Percentiles rank a stretch among this genome's conserved stretches.
phyloP scores from a whole-genome alignment of 1,284 basidiomycete genomes.

The Calocybe gambosa region DNA sequence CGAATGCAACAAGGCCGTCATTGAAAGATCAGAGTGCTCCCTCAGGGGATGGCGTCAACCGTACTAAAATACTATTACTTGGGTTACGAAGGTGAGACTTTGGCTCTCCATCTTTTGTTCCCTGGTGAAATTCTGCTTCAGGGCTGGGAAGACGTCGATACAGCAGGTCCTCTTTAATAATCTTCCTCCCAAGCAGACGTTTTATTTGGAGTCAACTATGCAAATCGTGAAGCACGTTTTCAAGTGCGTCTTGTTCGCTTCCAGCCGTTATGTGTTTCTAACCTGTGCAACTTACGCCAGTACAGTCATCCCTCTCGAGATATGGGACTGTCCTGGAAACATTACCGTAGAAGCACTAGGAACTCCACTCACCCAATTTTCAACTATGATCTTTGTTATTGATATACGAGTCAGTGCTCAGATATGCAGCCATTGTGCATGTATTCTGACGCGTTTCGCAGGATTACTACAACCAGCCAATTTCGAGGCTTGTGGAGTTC shows the following conservation, averaged over 20 bases:
- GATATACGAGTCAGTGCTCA: conserved; percentile 76
- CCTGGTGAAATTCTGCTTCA: conserved; percentile 13
- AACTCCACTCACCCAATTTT: conserved; percentile 66
- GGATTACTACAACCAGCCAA: conserved; percentile 71
- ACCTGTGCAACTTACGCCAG: conserved; percentile 34
- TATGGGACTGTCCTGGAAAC: conserved; percentile 94
- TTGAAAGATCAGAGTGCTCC: conserved; percentile 23
- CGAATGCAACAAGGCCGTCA: conserved; percentile 18
- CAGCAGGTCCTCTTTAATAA: conserved; percentile 88
- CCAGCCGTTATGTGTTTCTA: neutral
- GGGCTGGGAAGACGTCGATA: conserved; percentile 92
- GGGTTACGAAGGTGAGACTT: conserved; percentile 67
- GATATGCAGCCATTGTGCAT: neutral
- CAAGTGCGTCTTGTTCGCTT: conserved; percentile 57
- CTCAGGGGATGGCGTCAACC: conserved; percentile 20
- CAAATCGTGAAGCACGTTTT: conserved; percentile 70
- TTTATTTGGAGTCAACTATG: conserved; percentile 87
- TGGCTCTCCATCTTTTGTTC: conserved; percentile 10
- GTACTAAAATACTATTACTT: conserved; percentile 73
- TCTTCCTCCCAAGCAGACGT: conserved; percentile 79
- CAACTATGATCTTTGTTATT: conserved; percentile 90
- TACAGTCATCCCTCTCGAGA: conserved; percentile 86
- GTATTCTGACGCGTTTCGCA: conserved; percentile 19
- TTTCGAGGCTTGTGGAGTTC: conserved; percentile 74
- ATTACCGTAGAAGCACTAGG: conserved; percentile 73